Conservation (phyloP, 208 protist genomes). For the Trypanosoma congolense region DNA sequence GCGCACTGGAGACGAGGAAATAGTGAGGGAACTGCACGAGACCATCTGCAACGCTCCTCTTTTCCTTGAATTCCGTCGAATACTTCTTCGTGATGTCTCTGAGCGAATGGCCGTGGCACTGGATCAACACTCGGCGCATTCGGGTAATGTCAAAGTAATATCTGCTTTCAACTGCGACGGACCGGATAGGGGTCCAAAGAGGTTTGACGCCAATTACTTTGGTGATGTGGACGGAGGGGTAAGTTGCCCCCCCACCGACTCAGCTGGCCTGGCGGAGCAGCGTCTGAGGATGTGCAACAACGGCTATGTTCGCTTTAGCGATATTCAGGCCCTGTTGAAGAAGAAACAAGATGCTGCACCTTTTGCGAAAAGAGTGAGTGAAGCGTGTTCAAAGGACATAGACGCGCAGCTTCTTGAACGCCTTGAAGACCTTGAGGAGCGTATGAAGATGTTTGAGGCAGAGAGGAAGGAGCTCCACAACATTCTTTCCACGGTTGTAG, state of each 20-base stretch:
- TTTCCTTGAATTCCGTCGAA: slow-evolving; percentile 62
- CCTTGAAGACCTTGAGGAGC: slow-evolving; percentile 66
- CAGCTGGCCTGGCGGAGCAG: slow-evolving; percentile 5
- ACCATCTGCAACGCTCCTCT: slow-evolving; percentile 54
- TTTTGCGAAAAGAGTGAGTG: slow-evolving; percentile 52
- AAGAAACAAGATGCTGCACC: slow-evolving; percentile 51
- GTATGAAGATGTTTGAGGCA: slow-evolving; percentile 65
- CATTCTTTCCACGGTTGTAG: slow-evolving; percentile 37
- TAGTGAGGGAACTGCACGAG: slow-evolving; percentile 21
- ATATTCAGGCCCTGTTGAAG: slow-evolving; percentile 39
- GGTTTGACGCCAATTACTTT: background rate
- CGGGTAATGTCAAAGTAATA: slow-evolving; percentile 31
- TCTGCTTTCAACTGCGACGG: background rate
- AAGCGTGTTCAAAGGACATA: slow-evolving; percentile 41
- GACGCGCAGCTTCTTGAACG: slow-evolving; percentile 45
- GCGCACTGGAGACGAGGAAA: background rate
- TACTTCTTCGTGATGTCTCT: slow-evolving; percentile 60
- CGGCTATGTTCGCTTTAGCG: slow-evolving; percentile 39
- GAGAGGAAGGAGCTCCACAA: slow-evolving; percentile 67
- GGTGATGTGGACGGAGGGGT: background rate
- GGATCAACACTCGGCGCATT: slow-evolving; percentile 48
- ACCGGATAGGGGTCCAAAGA: background rate
- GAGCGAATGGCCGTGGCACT: slow-evolving; percentile 46
- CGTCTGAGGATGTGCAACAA: slow-evolving; percentile 45
- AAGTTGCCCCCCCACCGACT: background rate